Evolutionary conservation across 208 protist genomes (phyloP).

Genomic region (Trypanosomatidae sp.): DNA sequence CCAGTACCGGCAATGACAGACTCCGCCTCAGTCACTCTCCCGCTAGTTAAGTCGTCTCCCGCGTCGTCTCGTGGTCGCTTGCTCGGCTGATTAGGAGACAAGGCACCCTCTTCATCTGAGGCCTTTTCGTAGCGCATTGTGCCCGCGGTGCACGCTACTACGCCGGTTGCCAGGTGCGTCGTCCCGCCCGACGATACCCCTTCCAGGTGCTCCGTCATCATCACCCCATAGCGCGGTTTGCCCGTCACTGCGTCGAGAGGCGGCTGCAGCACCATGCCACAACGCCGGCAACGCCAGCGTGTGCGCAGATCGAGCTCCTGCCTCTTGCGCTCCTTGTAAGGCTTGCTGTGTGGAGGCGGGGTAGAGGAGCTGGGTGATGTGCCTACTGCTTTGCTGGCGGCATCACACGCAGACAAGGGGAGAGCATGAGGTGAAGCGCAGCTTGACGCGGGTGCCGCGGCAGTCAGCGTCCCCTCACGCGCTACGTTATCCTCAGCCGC

Average conservation of each 20-base stretch:
- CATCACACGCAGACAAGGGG: not conserved
- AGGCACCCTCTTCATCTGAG: not conserved
- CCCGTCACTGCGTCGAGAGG: constrained; percentile 38
- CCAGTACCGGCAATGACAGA: not conserved
- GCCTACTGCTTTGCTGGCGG: not conserved
- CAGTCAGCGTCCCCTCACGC: not conserved
- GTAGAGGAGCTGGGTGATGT: not conserved
- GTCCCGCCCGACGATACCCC: constrained; percentile 24
- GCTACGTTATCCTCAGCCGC: not conserved
- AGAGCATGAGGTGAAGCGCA: not conserved
- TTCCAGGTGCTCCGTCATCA: constrained; percentile 55
- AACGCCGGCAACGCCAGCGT: constrained; percentile 48
- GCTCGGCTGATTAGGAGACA: not conserved
- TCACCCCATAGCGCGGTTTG: constrained; percentile 29
- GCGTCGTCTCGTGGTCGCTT: constrained; percentile 5
- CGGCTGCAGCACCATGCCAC: constrained; percentile 23
- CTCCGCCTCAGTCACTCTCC: not conserved
- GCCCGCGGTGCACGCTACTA: constrained; percentile 22
- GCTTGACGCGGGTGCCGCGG: not conserved
- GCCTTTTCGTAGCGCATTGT: constrained; percentile 17
- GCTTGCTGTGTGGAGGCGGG: not conserved
- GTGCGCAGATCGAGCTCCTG: constrained; percentile 23
- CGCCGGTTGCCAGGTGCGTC: constrained; percentile 21
- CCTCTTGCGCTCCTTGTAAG: constrained; percentile 20
- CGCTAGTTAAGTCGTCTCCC: not conserved